Conservation (phyloP, 352 stramenopile species). For the Phytophthora gonapodyides region DNA sequence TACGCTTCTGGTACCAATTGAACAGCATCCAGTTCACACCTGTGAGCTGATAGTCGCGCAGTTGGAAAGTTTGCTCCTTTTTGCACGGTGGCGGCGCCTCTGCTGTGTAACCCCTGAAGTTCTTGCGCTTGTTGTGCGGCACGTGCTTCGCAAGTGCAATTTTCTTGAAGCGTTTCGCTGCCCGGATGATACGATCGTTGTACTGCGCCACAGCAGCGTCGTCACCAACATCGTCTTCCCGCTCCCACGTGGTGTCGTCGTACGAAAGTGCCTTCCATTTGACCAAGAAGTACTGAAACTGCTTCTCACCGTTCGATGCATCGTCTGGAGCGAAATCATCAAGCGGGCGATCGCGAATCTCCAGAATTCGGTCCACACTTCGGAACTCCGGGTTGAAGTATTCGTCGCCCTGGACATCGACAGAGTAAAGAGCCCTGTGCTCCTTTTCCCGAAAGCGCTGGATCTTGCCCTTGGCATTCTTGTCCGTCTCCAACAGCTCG, state of each 20-base stretch:
- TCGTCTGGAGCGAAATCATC: slow-evolving; percentile 70
- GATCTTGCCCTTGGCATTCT: slow-evolving; percentile 87
- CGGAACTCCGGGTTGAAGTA: slow-evolving; percentile 92
- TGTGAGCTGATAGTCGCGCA: slow-evolving; percentile 99
- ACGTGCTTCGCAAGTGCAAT: slow-evolving; percentile 40
- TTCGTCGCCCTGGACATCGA: slow-evolving; percentile 76
- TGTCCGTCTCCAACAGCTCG: slow-evolving; percentile 80
- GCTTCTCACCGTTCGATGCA: slow-evolving; percentile 35
- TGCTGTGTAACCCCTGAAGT: slow-evolving; percentile 77
- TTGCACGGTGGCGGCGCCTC: slow-evolving; percentile 63
- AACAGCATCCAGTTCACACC: slow-evolving; percentile 99
- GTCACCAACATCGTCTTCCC: slow-evolving; percentile 94
- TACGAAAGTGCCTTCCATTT: slow-evolving; percentile 99
- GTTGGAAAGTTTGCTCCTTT: slow-evolving; percentile 63
- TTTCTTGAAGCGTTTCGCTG: slow-evolving; percentile 56
- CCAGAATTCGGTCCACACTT: slow-evolving; percentile 89
- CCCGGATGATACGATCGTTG: slow-evolving; percentile 61
- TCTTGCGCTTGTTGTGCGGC: slow-evolving; percentile 56
- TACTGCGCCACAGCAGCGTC: slow-evolving; percentile 85
- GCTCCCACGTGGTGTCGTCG: slow-evolving; percentile 98
- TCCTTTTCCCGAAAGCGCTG: slow-evolving; percentile 88
- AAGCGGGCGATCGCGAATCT: slow-evolving; percentile 75
- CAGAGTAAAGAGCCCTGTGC: slow-evolving; percentile 46
- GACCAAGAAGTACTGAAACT: slow-evolving; percentile 95
- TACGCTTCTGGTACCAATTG: slow-evolving; percentile 98